A percentile compares a stretch with the other conserved stretches of the same genome.
These are phyloP conservation scores for Colletotrichum brevisporum DNA, from an alignment of 2,329 filamentous ascomycete species.

Conservation along the genomic window DNA sequence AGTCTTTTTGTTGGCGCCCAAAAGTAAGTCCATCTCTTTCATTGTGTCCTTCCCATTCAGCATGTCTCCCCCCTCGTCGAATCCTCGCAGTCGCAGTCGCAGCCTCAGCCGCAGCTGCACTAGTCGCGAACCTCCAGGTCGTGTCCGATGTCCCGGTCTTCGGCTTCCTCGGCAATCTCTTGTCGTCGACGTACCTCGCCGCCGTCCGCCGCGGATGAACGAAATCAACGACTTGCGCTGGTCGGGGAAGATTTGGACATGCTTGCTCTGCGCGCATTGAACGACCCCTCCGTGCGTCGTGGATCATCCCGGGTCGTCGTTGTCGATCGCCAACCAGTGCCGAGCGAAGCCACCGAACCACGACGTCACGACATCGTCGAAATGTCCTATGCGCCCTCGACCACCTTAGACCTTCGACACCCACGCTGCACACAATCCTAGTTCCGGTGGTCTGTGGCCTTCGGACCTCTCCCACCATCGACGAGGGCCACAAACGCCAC, in stretches of 20 bases:
- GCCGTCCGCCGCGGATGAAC: slow-evolving; percentile 7
- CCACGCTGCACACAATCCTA: no score
- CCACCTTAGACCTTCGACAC: no score
- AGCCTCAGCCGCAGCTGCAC: background rate
- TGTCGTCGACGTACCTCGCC: background rate
- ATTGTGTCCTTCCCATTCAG: slow-evolving; percentile 40
- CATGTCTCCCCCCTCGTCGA: slow-evolving; percentile 34
- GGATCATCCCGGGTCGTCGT: slow-evolving; percentile 32
- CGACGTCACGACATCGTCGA: background rate
- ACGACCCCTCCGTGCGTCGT: slow-evolving; percentile 40
- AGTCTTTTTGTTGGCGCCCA: slow-evolving; percentile 63
- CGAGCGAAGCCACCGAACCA: slow-evolving; percentile 19
- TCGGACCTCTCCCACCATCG: no score
- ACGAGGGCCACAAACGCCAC: no score
- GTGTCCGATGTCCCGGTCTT: slow-evolving; percentile 11
- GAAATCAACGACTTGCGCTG: background rate
- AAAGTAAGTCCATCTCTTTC: slow-evolving; percentile 61
- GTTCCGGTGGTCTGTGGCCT: no score
- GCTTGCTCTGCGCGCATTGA: slow-evolving; percentile 8
- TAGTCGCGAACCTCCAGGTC: slow-evolving; percentile 20
- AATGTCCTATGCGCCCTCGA: background rate
- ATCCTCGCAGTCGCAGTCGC: slow-evolving; percentile 30
- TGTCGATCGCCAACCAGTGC: slow-evolving; percentile 29
- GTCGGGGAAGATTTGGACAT: slow-evolving; percentile 1
- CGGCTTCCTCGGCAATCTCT: slow-evolving; percentile 33